Percentiles rank a stretch among this genome's conserved stretches.
Evolutionary conservation across 257 asterid genomes (phyloP).

Genomic region (Fraxinus americana): DNA sequence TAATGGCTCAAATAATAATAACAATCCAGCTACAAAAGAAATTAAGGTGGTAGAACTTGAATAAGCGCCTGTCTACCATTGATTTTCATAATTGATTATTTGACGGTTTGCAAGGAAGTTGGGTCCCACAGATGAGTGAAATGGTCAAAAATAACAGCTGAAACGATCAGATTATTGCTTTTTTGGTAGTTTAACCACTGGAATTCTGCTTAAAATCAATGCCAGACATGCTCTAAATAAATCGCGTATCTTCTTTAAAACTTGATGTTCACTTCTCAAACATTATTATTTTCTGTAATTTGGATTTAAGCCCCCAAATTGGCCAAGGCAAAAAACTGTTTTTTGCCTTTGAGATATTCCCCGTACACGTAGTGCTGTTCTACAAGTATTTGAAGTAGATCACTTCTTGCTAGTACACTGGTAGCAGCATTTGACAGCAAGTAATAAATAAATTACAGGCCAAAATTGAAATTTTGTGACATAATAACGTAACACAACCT

Average conservation of each 20-base stretch:
- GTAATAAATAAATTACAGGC: constrained; percentile 24
- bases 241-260: constrained; percentile 66
- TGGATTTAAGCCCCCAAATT: background rate
- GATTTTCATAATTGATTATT: too few species aligned
- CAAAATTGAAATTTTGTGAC: background rate
- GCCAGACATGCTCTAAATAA: too few species aligned
- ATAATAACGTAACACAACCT: background rate
- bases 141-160: too few species aligned
- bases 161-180: too few species aligned
- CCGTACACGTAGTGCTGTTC: constrained; percentile 28
- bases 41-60: background rate
- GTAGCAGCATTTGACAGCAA: constrained; percentile 85
- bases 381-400: constrained; percentile 65
- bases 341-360: too few species aligned
- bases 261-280: constrained; percentile 79
- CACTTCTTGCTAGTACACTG: constrained; percentile 63
- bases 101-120: too few species aligned
- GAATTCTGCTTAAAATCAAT: too few species aligned
- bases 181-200: too few species aligned
- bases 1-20: background rate
- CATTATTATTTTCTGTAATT: constrained; percentile 39
- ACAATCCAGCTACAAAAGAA: constrained; percentile 21
- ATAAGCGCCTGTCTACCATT: too few species aligned
- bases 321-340: too few species aligned
- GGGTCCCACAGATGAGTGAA: too few species aligned